phyloP scores from a whole-genome alignment of 1,284 basidiomycete genomes.

The Lignosus rhinocerotis region DNA sequence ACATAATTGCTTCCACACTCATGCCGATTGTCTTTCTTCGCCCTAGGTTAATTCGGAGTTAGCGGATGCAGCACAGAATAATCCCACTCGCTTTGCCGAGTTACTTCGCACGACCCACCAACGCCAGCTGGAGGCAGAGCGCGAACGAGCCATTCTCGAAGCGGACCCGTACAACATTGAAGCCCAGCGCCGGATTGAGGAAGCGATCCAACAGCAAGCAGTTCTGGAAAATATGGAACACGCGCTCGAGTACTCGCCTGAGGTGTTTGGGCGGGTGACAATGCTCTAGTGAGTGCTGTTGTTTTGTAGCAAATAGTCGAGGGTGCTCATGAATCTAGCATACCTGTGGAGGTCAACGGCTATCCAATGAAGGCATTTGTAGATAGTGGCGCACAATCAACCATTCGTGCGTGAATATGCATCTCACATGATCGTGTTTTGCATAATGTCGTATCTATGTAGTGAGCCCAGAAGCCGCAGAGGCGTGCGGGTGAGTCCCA shows the following conservation, averaged over 20 bases:
- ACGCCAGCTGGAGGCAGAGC: constrained; percentile 56
- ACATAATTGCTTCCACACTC: neutral
- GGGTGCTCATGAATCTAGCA: constrained; percentile 41
- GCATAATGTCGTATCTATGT: constrained; percentile 8
- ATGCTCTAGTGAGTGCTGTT: constrained; percentile 85
- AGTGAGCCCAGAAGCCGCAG: constrained; percentile 96
- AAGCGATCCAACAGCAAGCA: constrained; percentile 87
- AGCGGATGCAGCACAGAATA: constrained; percentile 65
- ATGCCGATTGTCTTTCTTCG: neutral
- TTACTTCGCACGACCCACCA: constrained; percentile 67
- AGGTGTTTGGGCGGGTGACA: constrained; percentile 90
- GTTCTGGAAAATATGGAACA: constrained; percentile 92
- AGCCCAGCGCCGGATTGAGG: constrained; percentile 91
- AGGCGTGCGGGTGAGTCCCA: constrained; percentile 77
- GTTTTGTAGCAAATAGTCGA: neutral
- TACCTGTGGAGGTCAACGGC: constrained; percentile 90
- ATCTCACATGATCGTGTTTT: neutral
- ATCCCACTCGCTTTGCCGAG: constrained; percentile 74
- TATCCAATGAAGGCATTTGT: constrained; percentile 94
- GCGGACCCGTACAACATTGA: constrained; percentile 90
- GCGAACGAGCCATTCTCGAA: constrained; percentile 71
- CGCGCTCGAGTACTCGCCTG: constrained; percentile 90
- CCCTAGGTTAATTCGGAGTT: constrained; percentile 77
- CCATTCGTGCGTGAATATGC: constrained; percentile 76
- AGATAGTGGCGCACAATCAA: constrained; percentile 95